Evolutionary conservation across 1,284 basidiomycete species (phyloP).

Genomic region (Boletus holoroseus): DNA sequence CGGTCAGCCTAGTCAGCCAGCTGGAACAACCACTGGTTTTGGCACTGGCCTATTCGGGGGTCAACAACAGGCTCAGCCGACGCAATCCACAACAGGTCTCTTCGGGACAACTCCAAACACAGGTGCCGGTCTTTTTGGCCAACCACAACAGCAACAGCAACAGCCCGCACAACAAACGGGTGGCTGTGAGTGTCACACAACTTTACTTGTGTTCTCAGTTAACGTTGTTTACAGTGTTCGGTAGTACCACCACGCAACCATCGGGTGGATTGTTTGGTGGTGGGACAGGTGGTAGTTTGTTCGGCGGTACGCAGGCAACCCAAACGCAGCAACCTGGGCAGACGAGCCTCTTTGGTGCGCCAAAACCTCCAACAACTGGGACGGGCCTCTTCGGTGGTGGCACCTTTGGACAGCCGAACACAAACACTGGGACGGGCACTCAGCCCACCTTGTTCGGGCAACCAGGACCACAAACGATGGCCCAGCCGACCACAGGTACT

Average conservation of each 20-base stretch:
- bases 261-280: conserved; percentile 34
- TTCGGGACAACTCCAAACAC: conserved; percentile 32
- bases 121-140: conserved; percentile 39
- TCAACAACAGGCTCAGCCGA: conserved; percentile 31
- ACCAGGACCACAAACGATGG: conserved; percentile 34
- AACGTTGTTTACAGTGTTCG: conserved; percentile 24
- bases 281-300: conserved; percentile 37
- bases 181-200: conserved; percentile 27
- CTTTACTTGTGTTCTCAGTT: neutral
- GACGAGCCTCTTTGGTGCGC: conserved; percentile 33
- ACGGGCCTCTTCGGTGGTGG: conserved; percentile 25
- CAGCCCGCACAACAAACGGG: conserved; percentile 32
- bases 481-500: conserved; percentile 30
- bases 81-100: conserved; percentile 34
- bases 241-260: conserved; percentile 23
- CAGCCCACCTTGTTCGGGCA: conserved; percentile 42
- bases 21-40: conserved; percentile 26
- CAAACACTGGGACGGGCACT: conserved; percentile 29
- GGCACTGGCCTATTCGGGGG: conserved; percentile 25
- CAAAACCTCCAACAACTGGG: conserved; percentile 33
- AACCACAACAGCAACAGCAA: conserved; percentile 29
- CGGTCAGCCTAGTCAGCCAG: conserved; percentile 33
- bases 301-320: conserved; percentile 41
- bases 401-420: conserved; percentile 35
- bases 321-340: conserved; percentile 34